Conservation (phyloP, 441 rosid species). For the Aleurites moluccanus region DNA sequence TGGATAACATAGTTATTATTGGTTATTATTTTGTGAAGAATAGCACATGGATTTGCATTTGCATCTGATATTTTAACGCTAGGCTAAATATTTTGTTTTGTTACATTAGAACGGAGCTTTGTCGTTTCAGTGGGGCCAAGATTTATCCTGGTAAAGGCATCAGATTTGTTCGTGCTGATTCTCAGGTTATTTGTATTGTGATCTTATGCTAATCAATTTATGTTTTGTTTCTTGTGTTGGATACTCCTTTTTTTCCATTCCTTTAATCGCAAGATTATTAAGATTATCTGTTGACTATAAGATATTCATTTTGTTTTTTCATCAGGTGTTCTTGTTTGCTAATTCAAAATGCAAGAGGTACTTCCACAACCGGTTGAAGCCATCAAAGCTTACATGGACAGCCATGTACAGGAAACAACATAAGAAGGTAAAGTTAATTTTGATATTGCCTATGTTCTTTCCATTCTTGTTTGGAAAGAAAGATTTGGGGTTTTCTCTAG, state of each 20-base stretch:
- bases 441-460: neutral
- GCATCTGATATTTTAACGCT: neutral
- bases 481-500: neutral
- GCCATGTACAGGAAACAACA: constrained; percentile 93
- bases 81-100: neutral
- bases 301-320: too few relatives aligned
- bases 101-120: constrained; percentile 68
- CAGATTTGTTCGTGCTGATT: constrained; percentile 73
- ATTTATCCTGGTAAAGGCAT: constrained; percentile 88
- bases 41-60: too few relatives aligned
- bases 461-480: neutral
- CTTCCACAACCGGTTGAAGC: constrained; percentile 86
- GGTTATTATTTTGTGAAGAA: too few relatives aligned
- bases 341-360: constrained; percentile 91
- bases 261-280: neutral
- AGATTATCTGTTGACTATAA: too few relatives aligned
- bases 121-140: constrained; percentile 85
- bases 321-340: constrained; percentile 74
- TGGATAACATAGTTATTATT: too few relatives aligned
- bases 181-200: constrained; percentile 48
- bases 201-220: neutral
- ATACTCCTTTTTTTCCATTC: too few relatives aligned
- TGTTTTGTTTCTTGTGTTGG: neutral
- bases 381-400: constrained; percentile 90
- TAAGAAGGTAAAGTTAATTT: constrained; percentile 51